Evolutionary conservation across 2,329 filamentous ascomycete genomes (phyloP).

Genomic region (Lachnellula occidentalis): DNA sequence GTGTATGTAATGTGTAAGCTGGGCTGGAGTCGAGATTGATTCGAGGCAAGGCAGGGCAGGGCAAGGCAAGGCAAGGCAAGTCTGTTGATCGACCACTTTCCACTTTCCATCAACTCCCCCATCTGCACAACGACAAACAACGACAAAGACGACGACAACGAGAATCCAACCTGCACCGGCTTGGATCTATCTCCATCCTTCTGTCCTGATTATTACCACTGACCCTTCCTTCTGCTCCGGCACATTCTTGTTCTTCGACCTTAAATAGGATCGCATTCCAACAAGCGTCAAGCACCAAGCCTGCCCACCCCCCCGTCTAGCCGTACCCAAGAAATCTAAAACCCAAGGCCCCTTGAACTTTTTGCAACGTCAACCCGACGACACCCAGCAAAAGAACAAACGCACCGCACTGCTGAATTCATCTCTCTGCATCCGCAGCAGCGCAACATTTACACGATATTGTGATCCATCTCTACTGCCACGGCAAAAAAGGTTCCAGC

Average conservation of each 20-base stretch:
- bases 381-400: not conserved
- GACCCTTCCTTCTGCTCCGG: not conserved
- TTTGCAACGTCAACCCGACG: not conserved
- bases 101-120: not conserved
- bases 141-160: not conserved
- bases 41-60: too few species aligned
- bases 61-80: too few species aligned
- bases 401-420: not conserved
- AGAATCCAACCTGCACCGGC: not conserved
- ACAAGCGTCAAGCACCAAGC: not conserved
- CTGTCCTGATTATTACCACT: not conserved
- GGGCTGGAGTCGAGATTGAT: not conserved
- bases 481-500: not conserved
- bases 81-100: too few species aligned
- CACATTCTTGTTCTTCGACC: constrained; percentile 3
- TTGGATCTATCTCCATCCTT: not conserved
- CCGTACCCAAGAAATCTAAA: constrained; percentile 5
- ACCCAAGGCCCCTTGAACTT: constrained; percentile 5
- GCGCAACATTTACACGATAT: not conserved
- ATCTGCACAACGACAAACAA: too few species aligned
- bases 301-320: not conserved
- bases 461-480: not conserved
- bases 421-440: not conserved
- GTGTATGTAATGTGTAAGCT: not conserved
- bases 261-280: constrained; percentile 6